Conservation (phyloP, 1,139 yeast species). For the Saccharomyces pastorianus region DNA sequence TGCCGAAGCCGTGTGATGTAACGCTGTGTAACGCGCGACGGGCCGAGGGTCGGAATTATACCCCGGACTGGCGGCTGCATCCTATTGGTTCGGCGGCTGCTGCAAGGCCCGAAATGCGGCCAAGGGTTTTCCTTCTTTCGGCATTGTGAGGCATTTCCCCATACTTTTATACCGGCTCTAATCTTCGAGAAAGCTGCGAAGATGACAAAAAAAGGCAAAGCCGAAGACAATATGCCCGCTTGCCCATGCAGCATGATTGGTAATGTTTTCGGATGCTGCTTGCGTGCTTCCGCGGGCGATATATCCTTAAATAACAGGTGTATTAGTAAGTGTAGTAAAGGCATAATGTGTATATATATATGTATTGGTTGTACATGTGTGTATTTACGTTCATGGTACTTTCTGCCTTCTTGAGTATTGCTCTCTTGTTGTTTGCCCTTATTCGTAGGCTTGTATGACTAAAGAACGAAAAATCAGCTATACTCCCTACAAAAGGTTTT, state of each 20-base stretch:
- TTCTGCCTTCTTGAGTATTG: too few species aligned
- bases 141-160: neutral
- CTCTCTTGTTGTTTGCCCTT: too few species aligned
- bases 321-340: neutral
- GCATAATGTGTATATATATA: too few species aligned
- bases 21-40: neutral
- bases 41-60: neutral
- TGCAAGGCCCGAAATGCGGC: neutral
- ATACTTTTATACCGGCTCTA: neutral
- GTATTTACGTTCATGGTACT: too few species aligned
- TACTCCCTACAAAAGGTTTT: too few species aligned
- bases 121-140: neutral
- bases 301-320: neutral
- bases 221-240: neutral
- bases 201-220: neutral
- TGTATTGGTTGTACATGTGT: too few species aligned
- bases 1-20: neutral
- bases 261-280: neutral
- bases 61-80: neutral
- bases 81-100: neutral
- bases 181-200: neutral
- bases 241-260: neutral
- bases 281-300: neutral
- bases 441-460: too few species aligned
- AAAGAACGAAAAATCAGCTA: too few species aligned